A percentile compares a stretch with the other conserved stretches of the same genome.
Conservation (phyloP, 2,329 filamentous ascomycete species). For the Rachicladosporium sp. region DNA sequence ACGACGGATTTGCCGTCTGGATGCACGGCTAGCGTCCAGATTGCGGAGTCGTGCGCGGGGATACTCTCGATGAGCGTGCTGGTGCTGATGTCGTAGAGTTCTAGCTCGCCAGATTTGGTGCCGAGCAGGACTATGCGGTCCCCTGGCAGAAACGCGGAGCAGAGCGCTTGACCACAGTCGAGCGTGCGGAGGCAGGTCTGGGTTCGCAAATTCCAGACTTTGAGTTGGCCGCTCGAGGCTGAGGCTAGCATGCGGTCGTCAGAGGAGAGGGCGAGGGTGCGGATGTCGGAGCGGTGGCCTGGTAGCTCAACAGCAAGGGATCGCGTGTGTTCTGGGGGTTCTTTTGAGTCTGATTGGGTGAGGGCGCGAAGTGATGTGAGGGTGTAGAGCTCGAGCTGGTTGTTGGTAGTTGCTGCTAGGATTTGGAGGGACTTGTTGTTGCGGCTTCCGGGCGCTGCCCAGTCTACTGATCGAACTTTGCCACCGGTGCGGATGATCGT, state of each 20-base stretch:
- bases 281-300: slow-evolving; percentile 83
- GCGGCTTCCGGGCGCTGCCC: slow-evolving; percentile 49
- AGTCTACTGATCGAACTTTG: slow-evolving; percentile 78
- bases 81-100: slow-evolving; percentile 92
- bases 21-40: slow-evolving; percentile 90
- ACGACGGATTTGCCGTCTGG: slow-evolving; percentile 86
- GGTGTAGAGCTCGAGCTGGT: slow-evolving; percentile 80
- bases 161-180: slow-evolving; percentile 91
- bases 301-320: slow-evolving; percentile 76
- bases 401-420: slow-evolving; percentile 77
- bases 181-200: slow-evolving; percentile 83
- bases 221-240: slow-evolving; percentile 79
- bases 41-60: slow-evolving; percentile 76
- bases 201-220: slow-evolving; percentile 92
- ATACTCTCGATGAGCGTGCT: slow-evolving; percentile 80
- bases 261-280: slow-evolving; percentile 77
- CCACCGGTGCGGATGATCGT: slow-evolving; percentile 81
- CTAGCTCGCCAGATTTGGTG: slow-evolving; percentile 83
- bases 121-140: slow-evolving; percentile 92
- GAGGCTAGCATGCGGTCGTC: slow-evolving; percentile 96
- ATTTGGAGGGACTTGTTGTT: slow-evolving; percentile 66
- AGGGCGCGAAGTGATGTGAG: slow-evolving; percentile 47
- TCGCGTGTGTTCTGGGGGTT: slow-evolving; percentile 69
- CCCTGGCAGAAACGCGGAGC: slow-evolving; percentile 85
- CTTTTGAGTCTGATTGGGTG: slow-evolving; percentile 54